Base-by-base conservation (phyloP, 2,329 filamentous ascomycete genomes). In the Cadophora luteo-olivacea region DNA sequence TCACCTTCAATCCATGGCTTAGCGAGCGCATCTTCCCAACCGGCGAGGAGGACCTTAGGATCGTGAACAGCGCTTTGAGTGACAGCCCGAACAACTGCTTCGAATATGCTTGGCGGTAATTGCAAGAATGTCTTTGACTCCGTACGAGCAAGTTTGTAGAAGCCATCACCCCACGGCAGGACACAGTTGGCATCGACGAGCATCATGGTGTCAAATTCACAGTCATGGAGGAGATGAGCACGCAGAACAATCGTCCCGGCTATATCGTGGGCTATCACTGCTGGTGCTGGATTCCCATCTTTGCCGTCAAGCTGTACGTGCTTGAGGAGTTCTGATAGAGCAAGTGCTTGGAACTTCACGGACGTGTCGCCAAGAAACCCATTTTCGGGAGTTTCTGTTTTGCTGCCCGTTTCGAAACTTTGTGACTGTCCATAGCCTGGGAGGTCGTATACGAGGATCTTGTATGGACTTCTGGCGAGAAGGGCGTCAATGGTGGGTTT, bases 151-250 rank as follows among this genome's bases (percentile, higher is more conserved):
- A 60, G 36, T 14, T 60, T 60, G 55, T 60, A 60, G 55, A 60
- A 60, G 11, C 55, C 55, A 24, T 60, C 55, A 24, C 55, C 55
- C 55, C 55, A 60, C 1, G 55, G 55, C n/a, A 60, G 22, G 11
- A 60, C 33, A n/a, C 55, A 60, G 9, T 60, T 60, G 33, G 55
- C n/a, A 22, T 60, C 55, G n/a, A 60, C 33, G n/a, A 60, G 55
- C 55, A 60, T 60, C 55, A 60, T 60, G 36, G 55, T 60, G 36
- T 60, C 55, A 3, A 60, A 60, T 3, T 41, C 36, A 22, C 55
- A 60, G 33, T 25, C 55, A 33, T 60, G 55, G 7, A 60, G 22
- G 36, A 60, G 33, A 60, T 60, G 55, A 38, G 55, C 33, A 24
- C 55, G 55, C 22, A 60, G 24, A 22, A 60, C 55, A n/a, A 60